These are phyloP conservation scores for Candida ipomoeae DNA, from an alignment of 805 yeast genomes.

Conservation along the genomic window DNA sequence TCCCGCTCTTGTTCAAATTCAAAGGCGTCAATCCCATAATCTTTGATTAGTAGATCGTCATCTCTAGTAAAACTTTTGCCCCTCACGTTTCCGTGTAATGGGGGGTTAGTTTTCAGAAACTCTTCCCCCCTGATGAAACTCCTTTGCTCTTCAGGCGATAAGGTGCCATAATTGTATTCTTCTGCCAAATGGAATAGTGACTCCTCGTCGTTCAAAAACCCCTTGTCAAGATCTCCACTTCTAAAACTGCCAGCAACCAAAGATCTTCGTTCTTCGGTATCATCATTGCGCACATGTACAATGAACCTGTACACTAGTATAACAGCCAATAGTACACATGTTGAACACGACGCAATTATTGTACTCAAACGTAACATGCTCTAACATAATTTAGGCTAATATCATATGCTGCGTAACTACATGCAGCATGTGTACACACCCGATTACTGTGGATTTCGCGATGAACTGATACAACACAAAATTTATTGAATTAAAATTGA, in stretches of 20 bases:
- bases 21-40: slow-evolving; percentile 37
- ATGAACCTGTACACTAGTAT: not conserved
- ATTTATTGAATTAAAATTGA: not conserved
- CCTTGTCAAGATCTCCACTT: slow-evolving; percentile 28
- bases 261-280: not conserved
- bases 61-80: slow-evolving; percentile 31
- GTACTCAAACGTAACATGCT: not conserved
- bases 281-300: not conserved
- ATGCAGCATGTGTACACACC: slow-evolving; percentile 1
- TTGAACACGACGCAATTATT: not conserved
- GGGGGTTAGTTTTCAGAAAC: slow-evolving; percentile 30
- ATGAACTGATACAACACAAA: not conserved
- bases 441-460: not conserved
- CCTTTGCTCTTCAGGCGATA: slow-evolving; percentile 41
- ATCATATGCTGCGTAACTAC: not conserved
- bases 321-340: not conserved
- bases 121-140: slow-evolving; percentile 35
- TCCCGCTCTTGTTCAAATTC: slow-evolving; percentile 36
- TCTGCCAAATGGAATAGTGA: slow-evolving; percentile 31
- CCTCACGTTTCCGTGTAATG: slow-evolving; percentile 26
- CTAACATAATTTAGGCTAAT: not conserved
- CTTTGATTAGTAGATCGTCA: slow-evolving; percentile 29
- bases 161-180: slow-evolving; percentile 31
- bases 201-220: slow-evolving; percentile 40
- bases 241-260: slow-evolving; percentile 8